These are phyloP conservation scores for Pyrrhoderma noxium DNA, from an alignment of 1,284 basidiomycete genomes.

Conservation along the genomic window DNA sequence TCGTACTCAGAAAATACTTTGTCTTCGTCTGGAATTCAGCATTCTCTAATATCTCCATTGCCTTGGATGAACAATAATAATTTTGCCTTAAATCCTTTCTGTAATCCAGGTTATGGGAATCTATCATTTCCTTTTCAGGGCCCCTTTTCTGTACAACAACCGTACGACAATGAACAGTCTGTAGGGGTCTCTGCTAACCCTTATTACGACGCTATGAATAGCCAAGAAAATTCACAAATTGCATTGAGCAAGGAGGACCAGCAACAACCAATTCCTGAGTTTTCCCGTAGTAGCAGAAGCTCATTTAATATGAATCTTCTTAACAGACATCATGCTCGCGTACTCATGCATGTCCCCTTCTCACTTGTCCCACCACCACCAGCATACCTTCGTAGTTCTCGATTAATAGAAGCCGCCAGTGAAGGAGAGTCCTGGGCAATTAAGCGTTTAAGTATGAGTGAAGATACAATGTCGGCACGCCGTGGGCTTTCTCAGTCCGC, in stretches of 20 bases:
- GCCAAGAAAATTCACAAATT: background rate
- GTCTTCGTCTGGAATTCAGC: too few relatives aligned
- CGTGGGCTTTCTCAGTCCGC: background rate
- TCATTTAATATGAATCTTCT: background rate
- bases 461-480: background rate
- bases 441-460: background rate
- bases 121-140: too few relatives aligned
- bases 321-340: conserved; percentile 11
- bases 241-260: too few relatives aligned
- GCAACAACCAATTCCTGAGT: background rate
- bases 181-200: background rate
- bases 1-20: background rate
- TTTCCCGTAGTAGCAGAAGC: background rate
- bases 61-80: too few relatives aligned
- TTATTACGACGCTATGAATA: background rate
- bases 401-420: background rate
- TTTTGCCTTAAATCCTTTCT: too few relatives aligned
- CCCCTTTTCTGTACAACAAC: background rate
- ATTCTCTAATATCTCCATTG: too few relatives aligned
- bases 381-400: background rate
- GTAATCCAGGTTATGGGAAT: too few relatives aligned
- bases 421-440: background rate
- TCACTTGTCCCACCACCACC: conserved; percentile 7
- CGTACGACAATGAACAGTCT: background rate
- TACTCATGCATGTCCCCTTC: conserved; percentile 11